Conservation (phyloP, 331 rosid genomes). For the Malus hybrid region DNA sequence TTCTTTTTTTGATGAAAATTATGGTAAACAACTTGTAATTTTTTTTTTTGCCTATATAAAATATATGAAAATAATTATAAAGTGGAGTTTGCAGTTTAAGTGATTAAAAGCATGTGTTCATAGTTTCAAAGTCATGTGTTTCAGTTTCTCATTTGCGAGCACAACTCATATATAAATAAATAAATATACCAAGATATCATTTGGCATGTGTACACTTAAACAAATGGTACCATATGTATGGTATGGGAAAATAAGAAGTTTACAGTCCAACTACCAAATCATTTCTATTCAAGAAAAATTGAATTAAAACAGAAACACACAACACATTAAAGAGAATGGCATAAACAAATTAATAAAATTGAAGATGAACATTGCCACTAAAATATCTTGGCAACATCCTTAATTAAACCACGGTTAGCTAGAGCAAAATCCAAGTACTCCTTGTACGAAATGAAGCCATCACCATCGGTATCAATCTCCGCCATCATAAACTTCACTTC, state of each 20-base stretch:
- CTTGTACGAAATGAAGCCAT: conserved; percentile 55
- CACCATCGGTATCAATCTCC: conserved; percentile 57
- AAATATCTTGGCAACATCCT: conserved; percentile 69
- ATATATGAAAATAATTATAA: too few species aligned
- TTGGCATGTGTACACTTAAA: neutral
- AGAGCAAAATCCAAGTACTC: conserved; percentile 56
- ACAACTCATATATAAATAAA: too few species aligned
- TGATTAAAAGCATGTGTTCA: too few species aligned
- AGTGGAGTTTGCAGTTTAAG: too few species aligned
- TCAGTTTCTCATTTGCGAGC: too few species aligned
- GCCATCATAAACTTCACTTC: conserved; percentile 73
- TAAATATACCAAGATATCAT: neutral
- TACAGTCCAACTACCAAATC: conserved; percentile 1
- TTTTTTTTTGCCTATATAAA: too few species aligned
- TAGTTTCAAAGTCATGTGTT: too few species aligned
- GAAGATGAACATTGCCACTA: neutral
- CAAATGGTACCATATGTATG: neutral
- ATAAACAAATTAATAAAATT: neutral
- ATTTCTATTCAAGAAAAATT: conserved; percentile 1
- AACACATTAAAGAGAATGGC: neutral
- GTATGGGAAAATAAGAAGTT: neutral
- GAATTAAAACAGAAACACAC: neutral
- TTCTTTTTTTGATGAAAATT: too few species aligned
- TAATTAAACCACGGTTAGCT: conserved; percentile 59
- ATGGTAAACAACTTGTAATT: too few species aligned